Evolutionary conservation across 176 grass and related monocot species (phyloP), one percentile per base, ranked within the genome.

Genomic region (Zea mays): DNA sequence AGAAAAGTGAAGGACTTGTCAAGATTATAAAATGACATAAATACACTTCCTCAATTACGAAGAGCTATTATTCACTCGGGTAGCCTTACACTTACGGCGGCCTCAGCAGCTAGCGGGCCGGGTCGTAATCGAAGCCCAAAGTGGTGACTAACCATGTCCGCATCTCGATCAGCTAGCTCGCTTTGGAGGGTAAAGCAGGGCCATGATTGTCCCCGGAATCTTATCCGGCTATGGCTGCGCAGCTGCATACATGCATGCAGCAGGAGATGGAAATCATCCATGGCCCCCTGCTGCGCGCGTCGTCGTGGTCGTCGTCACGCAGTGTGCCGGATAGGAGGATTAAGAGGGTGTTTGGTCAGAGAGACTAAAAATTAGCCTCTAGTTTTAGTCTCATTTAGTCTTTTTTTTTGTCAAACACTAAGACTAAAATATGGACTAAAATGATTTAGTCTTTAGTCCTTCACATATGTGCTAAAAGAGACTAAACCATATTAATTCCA

Each of bases 191-290:
- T 77, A 89, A 91, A 88, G 82, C 49, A 76, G 77, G 41, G 73
- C 67, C 72, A 85, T 87, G 87, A 91, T 89, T 89, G 81, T 50
- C 76, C 51, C 68, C 50, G 40, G 92, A 91, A 95, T 91, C 86
- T 95, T 95, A 82, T 90, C 84, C 82, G 76, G 67, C 79, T 84
- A 61, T 45, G 65, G 75, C 48, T 12, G 47, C 2, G 38, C 57
- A 60, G 37, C 34, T 63, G 14, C 61, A 63, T 38, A 34, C 61
- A 63, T 39, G 38, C 38, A 71, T 71, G 47, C 38, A 38, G 37
- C 47, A 35, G 38, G 38, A 3, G 38, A 35, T 17, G 44, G 58
- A 65, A 41, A 46, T 17, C 37, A 57, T 33, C 49, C 0, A 39
- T 39, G 38, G 27, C 27, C 38, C 38, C 38, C 38, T 39, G 38